Percentiles rank a stretch among this genome's conserved stretches.
Conservation (phyloP, 176 grass and related monocot species). For the Elymus sibiricus region DNA sequence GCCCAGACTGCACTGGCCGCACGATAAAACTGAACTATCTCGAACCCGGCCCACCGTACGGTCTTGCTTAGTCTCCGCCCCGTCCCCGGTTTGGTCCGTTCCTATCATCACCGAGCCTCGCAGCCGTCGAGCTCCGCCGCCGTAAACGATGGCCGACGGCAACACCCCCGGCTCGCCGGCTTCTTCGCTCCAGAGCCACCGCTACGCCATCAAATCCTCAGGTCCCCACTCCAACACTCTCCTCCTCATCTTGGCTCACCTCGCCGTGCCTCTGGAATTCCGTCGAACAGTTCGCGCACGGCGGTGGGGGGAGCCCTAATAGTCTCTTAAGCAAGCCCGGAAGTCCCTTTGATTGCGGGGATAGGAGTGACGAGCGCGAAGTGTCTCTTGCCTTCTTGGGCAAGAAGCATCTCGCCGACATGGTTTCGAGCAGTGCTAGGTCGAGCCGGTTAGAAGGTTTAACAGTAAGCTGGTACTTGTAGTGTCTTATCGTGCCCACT, state of each 20-base stretch:
- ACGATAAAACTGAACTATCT: neutral
- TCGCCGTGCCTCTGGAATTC: constrained; percentile 12
- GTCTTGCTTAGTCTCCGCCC: neutral
- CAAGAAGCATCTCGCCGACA: neutral
- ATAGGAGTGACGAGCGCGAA: neutral
- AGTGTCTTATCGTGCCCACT: neutral
- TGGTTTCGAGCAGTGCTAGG: neutral
- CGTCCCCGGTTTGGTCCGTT: neutral
- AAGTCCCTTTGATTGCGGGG: neutral
- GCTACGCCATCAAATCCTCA: constrained; percentile 58
- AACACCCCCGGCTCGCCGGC: constrained; percentile 17
- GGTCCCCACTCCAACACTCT: constrained; percentile 19
- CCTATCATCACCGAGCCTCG: neutral
- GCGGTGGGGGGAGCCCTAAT: neutral
- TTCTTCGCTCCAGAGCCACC: constrained; percentile 39
- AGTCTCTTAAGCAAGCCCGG: neutral
- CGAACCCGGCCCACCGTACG: neutral
- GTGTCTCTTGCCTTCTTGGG: neutral
- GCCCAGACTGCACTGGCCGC: no score
- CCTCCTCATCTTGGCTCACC: neutral
- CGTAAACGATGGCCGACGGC: constrained; percentile 57
- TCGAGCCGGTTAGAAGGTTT: neutral
- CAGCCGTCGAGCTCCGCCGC: constrained; percentile 21
- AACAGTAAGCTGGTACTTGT: neutral
- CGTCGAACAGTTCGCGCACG: neutral